Evolutionary conservation across 768 basidiomycete species (phyloP), one percentile per base, ranked within the genome.

Genomic region (Leccinum ochraceum): DNA sequence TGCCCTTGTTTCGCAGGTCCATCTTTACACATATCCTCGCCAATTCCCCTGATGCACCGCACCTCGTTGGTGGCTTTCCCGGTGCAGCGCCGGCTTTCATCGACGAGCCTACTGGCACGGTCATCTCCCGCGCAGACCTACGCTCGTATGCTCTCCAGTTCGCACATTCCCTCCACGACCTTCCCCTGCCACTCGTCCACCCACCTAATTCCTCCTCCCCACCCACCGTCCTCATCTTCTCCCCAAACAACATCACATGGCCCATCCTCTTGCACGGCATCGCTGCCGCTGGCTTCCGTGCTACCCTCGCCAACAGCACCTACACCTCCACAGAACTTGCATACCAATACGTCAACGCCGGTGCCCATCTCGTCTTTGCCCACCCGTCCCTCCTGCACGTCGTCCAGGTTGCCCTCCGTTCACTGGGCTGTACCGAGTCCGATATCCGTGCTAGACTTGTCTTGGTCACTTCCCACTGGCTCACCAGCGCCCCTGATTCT

Each of bases 261-360:
- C 82, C 85, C 1, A 69, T 84, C 59, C 69, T 80, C 53, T 60
- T 86, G 6, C 74, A 77, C 17, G 61, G 72, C 53, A 72, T 74
- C 69, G 77, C 87, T 48, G 87, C 92, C 0, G 88, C 87, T 0
- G 90, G 89, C 4, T 68, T 91, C 16, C 75, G 83, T 49, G 82
- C 83, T 56, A 90, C 92, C 0, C 83, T 90, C 14, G 88, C 89
- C 16, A 95, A 93, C 70, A 85, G 81, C 60, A 79, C 80, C 0
- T 94, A 91, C 67, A 88, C 85, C 4, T 71, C 85, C 3, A 69
- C 75, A 8, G 94, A 95, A 68, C 80, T 95, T 0, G 79, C 78
- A 1, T 85, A 85, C 71, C 94, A 95, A 69, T 87, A 89, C 60
- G 74, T 63, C 13, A 86, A 95, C 67, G 87, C 86, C 56, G 74